A percentile compares a stretch with the other conserved stretches of the same genome.
Conservation (phyloP, 495 filamentous ascomycete genomes). For the Hypoxylon fuscum region DNA sequence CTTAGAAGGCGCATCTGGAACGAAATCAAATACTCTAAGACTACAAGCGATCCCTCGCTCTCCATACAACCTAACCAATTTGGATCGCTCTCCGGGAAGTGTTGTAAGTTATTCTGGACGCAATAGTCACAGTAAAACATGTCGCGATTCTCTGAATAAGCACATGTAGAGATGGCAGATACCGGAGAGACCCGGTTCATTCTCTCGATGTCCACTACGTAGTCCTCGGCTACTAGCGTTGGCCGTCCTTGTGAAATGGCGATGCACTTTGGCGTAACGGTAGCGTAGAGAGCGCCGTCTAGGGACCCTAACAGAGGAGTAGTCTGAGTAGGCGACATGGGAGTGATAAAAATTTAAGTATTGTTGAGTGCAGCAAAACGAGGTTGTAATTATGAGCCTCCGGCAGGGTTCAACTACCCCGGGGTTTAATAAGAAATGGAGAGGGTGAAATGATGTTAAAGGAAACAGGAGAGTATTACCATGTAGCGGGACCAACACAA, state of each 20-base stretch:
- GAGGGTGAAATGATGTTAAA: background rate
- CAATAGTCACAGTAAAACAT: constrained; percentile 32
- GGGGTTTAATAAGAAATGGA: background rate
- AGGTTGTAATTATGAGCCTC: background rate
- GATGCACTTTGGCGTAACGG: constrained; percentile 7
- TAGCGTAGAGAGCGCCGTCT: constrained; percentile 12
- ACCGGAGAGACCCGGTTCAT: background rate
- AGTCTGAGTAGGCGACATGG: constrained; percentile 11
- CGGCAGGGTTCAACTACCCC: background rate
- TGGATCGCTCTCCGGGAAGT: constrained; percentile 1
- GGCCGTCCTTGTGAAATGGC: background rate
- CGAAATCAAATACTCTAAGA: constrained; percentile 14
- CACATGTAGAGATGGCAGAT: background rate
- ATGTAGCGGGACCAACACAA: background rate
- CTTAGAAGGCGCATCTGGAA: constrained; percentile 29
- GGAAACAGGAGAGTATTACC: background rate
- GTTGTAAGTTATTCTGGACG: constrained; percentile 12
- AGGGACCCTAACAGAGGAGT: constrained; percentile 26
- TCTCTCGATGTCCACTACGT: constrained; percentile 15
- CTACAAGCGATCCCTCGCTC: constrained; percentile 16
- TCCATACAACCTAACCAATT: constrained; percentile 16
- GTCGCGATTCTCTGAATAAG: background rate
- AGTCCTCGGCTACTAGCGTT: background rate
- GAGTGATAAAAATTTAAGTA: background rate
- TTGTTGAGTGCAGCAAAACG: background rate